phyloP scores from a whole-genome alignment of 2,329 filamentous ascomycete species.

The Sporothrix brasiliensis region DNA sequence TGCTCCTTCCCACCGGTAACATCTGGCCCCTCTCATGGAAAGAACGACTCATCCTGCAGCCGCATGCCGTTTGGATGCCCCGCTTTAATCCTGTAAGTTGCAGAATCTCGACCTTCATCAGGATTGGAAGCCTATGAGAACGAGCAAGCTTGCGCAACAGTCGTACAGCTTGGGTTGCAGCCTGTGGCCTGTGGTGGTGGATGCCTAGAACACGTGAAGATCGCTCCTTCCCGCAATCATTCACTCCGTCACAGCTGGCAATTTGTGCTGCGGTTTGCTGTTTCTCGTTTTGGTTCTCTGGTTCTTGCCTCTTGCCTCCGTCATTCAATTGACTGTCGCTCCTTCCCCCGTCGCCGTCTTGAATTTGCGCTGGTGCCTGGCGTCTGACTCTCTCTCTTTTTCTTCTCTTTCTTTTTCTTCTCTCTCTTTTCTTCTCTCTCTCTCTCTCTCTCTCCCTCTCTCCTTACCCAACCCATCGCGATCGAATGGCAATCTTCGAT shows the following conservation, averaged over 20 bases:
- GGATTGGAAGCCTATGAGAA: constrained; percentile 4
- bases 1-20: not conserved
- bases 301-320: not conserved
- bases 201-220: constrained; percentile 28
- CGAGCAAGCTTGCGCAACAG: not conserved
- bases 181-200: constrained; percentile 23
- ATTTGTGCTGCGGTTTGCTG: not conserved
- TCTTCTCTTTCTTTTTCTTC: constrained; percentile 1
- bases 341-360: not conserved
- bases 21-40: not conserved
- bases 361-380: constrained; percentile 1
- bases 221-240: not conserved
- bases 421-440: constrained; percentile 2
- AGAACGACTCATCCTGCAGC: not conserved
- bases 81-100: not conserved
- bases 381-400: not conserved
- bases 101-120: not conserved
- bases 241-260: not conserved
- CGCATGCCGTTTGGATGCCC: constrained; percentile 9
- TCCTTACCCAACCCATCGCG: not conserved
- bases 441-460: not conserved
- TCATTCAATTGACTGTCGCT: not conserved
- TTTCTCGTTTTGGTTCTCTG: not conserved
- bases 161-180: not conserved
- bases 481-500: not conserved